Evolutionary conservation across 768 basidiomycete genomes (phyloP), one percentile per base, ranked within the genome.

Genomic region (Punctularia strigosozonata): DNA sequence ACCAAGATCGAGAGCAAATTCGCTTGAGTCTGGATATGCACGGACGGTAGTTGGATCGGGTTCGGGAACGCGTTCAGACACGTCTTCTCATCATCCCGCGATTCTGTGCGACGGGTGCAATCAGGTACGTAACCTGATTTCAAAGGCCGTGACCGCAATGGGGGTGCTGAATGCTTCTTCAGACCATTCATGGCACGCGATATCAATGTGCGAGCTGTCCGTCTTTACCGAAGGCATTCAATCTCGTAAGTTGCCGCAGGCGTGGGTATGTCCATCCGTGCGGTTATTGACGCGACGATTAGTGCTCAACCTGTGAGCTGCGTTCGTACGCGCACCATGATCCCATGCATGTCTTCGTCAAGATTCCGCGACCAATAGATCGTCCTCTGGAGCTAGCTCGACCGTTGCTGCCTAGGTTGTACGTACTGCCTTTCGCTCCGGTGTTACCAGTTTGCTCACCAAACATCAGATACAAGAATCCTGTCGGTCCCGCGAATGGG

Each of bases 121-220:
- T 21, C 59, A 66, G 56, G 83, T 81, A 45, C 33, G 19, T 39
- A 31, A 20, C 15, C 38, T 43, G 17, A 13, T 6, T 25, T 28
- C 18, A 12, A 34, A 38, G 7, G 21, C 37, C 19, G 19, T 25
- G 40, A 30, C 10, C 10, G 28, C n/a, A 10, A n/a, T 30, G 26
- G 25, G 17, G 19, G 25, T 12, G 17, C 18, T 34, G 19, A 24
- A 12, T 32, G 36, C 23, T 37, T 12, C 10, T 19, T 26, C 48
- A 89, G 84, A 58, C 66, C 20, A 90, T 94, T 40, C 57, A 76
- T 37, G 90, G 92, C 4, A 61, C 71, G 33, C 68, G 91, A 31
- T 97, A 82, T 55, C 91, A 95, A 53, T 97, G 92, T 52, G 87
- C 82, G 12, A 82, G 80, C 43, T 97, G 92, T 50, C 75, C 87